These are phyloP conservation scores for Cladophialophora yegresii DNA, from an alignment of 2,329 filamentous ascomycete genomes.

Conservation along the genomic window DNA sequence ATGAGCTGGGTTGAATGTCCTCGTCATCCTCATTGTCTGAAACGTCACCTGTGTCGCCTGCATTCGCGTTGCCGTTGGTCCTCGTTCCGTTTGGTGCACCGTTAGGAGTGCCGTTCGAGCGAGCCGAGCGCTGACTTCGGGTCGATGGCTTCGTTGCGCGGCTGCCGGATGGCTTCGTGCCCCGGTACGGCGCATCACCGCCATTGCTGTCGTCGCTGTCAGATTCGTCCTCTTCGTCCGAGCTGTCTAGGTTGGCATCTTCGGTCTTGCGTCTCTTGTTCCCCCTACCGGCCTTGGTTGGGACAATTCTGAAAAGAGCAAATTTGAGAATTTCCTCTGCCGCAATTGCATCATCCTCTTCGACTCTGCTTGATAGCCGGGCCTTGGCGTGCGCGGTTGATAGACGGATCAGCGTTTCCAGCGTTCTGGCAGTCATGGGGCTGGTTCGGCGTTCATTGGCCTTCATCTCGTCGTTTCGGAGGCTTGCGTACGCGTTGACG, in stretches of 20 bases:
- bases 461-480: constrained; percentile 94
- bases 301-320: constrained; percentile 94
- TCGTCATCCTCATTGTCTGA: constrained; percentile 55
- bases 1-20: constrained; percentile 49
- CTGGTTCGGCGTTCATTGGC: constrained; percentile 91
- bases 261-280: constrained; percentile 80
- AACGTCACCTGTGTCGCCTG: constrained; percentile 43
- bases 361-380: constrained; percentile 81
- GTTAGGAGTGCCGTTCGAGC: constrained; percentile 41
- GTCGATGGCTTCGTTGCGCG: constrained; percentile 34
- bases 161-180: constrained; percentile 36
- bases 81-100: constrained; percentile 46
- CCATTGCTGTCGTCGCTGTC: constrained; percentile 42
- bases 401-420: constrained; percentile 97
- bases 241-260: constrained; percentile 65
- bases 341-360: constrained; percentile 82
- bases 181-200: constrained; percentile 36
- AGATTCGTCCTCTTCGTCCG: constrained; percentile 61
- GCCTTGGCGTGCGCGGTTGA: constrained; percentile 95
- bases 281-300: constrained; percentile 66
- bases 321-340: constrained; percentile 91
- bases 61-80: constrained; percentile 52
- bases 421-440: constrained; percentile 92
- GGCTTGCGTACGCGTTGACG: constrained; percentile 82
- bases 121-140: constrained; percentile 32